These are phyloP conservation scores for Trichoderma pleuroti DNA, from an alignment of 2,329 filamentous ascomycete genomes.

Conservation along the genomic window DNA sequence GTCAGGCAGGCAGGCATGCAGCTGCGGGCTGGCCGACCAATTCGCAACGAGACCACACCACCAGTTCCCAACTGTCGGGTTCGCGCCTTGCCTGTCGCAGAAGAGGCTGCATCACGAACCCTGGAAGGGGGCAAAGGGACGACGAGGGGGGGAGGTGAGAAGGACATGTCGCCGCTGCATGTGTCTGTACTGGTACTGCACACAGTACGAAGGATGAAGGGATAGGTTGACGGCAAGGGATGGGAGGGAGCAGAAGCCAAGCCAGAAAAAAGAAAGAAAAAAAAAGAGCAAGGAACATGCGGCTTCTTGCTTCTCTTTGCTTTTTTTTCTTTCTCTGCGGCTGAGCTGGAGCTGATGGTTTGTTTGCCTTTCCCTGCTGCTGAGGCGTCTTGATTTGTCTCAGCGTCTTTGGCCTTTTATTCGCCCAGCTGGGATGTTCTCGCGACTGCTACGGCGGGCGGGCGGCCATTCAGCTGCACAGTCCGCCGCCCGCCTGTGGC, in stretches of 20 bases:
- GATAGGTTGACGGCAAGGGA: background rate
- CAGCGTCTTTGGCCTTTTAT: background rate
- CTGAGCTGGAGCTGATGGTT: background rate
- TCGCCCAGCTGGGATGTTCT: background rate
- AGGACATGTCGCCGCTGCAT: background rate
- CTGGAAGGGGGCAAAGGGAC: background rate
- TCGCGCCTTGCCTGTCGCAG: slow-evolving; percentile 11
- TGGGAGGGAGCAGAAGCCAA: background rate
- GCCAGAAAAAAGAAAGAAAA: background rate
- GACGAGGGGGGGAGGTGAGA: background rate
- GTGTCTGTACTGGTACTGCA: background rate
- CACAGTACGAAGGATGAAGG: background rate
- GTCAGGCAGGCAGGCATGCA: slow-evolving; percentile 7
- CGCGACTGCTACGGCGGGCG: background rate
- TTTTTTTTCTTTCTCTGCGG: background rate
- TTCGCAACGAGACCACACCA: slow-evolving; percentile 17
- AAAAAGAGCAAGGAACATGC: background rate
- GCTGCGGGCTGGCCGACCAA: background rate
- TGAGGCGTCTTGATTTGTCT: background rate
- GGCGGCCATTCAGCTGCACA: background rate
- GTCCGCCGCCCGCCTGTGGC: background rate
- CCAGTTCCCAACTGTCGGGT: slow-evolving; percentile 19
- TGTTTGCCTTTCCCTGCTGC: background rate
- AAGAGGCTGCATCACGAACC: slow-evolving; percentile 14
- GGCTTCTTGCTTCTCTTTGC: background rate